Evolutionary conservation across 2,329 filamentous ascomycete genomes (phyloP).

Genomic region (Sarocladium oryzae): DNA sequence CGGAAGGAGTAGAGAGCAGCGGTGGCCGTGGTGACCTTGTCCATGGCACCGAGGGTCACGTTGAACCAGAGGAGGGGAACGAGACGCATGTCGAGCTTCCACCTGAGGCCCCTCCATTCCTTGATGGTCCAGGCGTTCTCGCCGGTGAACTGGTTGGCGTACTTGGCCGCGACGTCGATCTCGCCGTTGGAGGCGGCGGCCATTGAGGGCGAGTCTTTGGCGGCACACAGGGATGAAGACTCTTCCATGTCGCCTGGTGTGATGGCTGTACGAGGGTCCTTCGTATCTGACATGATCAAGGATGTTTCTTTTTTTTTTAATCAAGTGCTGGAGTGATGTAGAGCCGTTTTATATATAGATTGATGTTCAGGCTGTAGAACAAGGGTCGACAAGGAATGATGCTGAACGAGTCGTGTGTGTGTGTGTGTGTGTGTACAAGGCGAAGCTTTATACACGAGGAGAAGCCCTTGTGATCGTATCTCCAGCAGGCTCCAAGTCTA

Average conservation of each 20-base stretch:
- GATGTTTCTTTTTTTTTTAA: neutral
- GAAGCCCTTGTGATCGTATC: too few species aligned
- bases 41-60: slow-evolving; percentile 21
- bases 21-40: slow-evolving; percentile 25
- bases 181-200: neutral
- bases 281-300: neutral
- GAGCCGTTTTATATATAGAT: too few species aligned
- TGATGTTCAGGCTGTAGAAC: neutral
- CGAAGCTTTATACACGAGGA: neutral
- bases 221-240: slow-evolving; percentile 1
- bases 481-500: neutral
- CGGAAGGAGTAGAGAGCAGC: slow-evolving; percentile 22
- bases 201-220: neutral
- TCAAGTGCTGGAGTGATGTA: too few species aligned
- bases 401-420: neutral
- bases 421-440: neutral
- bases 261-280: slow-evolving; percentile 6
- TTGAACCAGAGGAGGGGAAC: slow-evolving; percentile 20
- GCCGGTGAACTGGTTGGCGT: slow-evolving; percentile 12
- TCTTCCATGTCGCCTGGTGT: slow-evolving; percentile 9
- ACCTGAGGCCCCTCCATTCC: slow-evolving; percentile 14
- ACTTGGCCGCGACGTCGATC: slow-evolving; percentile 11
- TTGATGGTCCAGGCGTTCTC: slow-evolving; percentile 9
- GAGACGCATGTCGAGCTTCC: slow-evolving; percentile 18
- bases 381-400: neutral